phyloP scores from a whole-genome alignment of 2,329 filamentous ascomycete species.

The Chaetomium olivaceum region DNA sequence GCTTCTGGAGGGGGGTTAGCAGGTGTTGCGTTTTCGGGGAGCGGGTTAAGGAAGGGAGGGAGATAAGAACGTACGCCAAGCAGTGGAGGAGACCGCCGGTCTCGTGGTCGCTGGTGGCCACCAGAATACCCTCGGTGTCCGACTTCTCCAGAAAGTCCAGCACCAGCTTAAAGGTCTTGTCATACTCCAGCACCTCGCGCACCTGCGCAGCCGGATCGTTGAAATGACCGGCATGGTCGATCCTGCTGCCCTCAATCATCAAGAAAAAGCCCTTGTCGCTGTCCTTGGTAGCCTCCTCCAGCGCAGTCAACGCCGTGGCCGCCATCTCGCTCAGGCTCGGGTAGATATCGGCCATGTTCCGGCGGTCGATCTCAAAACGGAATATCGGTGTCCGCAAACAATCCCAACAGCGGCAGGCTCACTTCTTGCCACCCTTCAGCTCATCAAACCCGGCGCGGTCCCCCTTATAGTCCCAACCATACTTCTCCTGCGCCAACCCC shows the following conservation, averaged over 20 bases:
- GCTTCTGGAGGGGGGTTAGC: slow-evolving; percentile 47
- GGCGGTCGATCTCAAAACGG: slow-evolving; percentile 90
- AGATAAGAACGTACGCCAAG: slow-evolving; percentile 61
- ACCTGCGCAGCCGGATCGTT: slow-evolving; percentile 85
- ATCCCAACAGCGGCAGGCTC: slow-evolving; percentile 78
- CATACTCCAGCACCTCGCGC: slow-evolving; percentile 92
- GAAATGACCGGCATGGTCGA: slow-evolving; percentile 89
- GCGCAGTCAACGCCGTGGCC: slow-evolving; percentile 72
- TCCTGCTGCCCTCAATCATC: slow-evolving; percentile 96
- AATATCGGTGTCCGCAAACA: slow-evolving; percentile 80
- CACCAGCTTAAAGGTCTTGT: slow-evolving; percentile 79
- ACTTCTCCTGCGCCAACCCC: slow-evolving; percentile 68
- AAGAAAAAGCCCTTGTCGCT: slow-evolving; percentile 95
- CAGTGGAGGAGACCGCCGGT: slow-evolving; percentile 82
- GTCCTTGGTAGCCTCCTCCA: slow-evolving; percentile 78
- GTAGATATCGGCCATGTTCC: slow-evolving; percentile 74
- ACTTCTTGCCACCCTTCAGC: slow-evolving; percentile 67
- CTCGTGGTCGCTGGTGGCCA: slow-evolving; percentile 93
- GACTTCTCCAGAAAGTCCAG: slow-evolving; percentile 80
- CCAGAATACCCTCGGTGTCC: slow-evolving; percentile 73
- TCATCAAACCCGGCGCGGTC: slow-evolving; percentile 73
- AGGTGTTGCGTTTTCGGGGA: slow-evolving; percentile 42
- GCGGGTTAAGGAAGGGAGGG: not conserved
- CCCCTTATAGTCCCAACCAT: slow-evolving; percentile 77
- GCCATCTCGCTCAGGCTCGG: slow-evolving; percentile 93